Base-by-base conservation (phyloP, 73 alveolate genomes). In the Paramecium tetraurelia region DNA sequence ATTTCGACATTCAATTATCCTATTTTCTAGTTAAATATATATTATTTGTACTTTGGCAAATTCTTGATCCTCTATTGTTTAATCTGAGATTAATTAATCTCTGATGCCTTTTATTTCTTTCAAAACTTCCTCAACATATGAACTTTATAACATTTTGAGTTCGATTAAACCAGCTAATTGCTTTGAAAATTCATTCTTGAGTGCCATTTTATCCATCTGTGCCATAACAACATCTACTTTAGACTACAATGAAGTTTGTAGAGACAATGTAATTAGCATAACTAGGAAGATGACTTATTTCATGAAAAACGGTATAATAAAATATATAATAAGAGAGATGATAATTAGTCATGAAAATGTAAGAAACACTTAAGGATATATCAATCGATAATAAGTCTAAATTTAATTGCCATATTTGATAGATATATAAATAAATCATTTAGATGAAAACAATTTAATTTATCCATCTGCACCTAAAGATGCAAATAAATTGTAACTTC, bases 391-490 rank as follows among this genome's bases (percentile, higher is more conserved):
- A 4, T 53, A 20, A 2, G 31, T 5, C 18, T 53, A 16, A 53
- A 18, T 53, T 7, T 53, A 53, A 53, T 4, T 53, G 14, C 5
- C 16, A 53, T 53, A 12, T 48, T 0, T 48, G 20, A 48, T 48
- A 48, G 59, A n/a, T 53, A 53, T 53, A 53, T 53, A 53, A n/a
- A 53, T 53, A 53, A 53, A 53, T 53, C 69, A 63, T 63, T 27
- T 63, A 14, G 84, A 63, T 63, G 84, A 40, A 80, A 92, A 86
- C 10, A 86, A 27, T 59, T 92, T 92, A 31, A 92, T 83, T 24
- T 57, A 31, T 22, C 95, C 84, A 57, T 92, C 95, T 57, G 95
- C 92, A n/a, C 95, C 95, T 11, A 72, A 57, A 35, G 85, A 53
- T 7, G 94, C 95, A 12, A 86, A 35, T 18, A 84, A 50, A 87